Evolutionary conservation across 345 rosid genomes (phyloP).

Genomic region (Pistacia integerrima): DNA sequence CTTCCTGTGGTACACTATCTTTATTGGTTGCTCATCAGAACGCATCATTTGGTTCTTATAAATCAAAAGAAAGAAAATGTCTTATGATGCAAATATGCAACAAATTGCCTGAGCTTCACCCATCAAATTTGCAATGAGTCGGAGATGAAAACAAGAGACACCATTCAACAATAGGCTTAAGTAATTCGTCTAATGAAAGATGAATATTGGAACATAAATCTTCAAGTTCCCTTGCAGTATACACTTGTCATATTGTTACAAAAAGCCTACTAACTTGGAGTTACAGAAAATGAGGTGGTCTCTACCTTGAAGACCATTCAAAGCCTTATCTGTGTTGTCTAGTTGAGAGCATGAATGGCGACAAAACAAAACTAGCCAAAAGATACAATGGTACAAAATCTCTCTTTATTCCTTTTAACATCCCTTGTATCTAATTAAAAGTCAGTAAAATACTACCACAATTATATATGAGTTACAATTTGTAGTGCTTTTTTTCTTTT

Average conservation of each 20-base stretch:
- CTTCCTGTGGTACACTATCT: too few species aligned
- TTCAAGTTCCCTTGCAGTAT: not conserved
- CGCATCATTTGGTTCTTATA: not conserved
- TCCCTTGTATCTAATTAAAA: not conserved
- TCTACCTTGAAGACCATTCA: constrained; percentile 6
- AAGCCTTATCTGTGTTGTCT: not conserved
- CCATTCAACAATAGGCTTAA: not conserved
- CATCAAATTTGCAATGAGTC: not conserved
- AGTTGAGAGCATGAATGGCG: not conserved
- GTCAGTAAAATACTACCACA: not conserved
- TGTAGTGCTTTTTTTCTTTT: too few species aligned
- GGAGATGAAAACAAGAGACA: not conserved
- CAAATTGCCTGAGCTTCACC: not conserved
- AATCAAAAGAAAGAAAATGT: not conserved
- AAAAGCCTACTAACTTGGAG: not conserved
- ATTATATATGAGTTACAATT: not conserved
- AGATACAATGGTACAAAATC: not conserved
- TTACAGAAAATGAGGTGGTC: not conserved
- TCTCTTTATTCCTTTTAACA: not conserved
- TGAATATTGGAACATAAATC: not conserved
- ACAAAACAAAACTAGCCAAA: not conserved
- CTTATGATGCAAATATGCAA: not conserved
- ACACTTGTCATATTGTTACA: not conserved
- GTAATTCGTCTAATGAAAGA: not conserved
- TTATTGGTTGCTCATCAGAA: too few species aligned